phyloP scores from a whole-genome alignment of 23 red algal species.

The Agarophyton chilense region DNA sequence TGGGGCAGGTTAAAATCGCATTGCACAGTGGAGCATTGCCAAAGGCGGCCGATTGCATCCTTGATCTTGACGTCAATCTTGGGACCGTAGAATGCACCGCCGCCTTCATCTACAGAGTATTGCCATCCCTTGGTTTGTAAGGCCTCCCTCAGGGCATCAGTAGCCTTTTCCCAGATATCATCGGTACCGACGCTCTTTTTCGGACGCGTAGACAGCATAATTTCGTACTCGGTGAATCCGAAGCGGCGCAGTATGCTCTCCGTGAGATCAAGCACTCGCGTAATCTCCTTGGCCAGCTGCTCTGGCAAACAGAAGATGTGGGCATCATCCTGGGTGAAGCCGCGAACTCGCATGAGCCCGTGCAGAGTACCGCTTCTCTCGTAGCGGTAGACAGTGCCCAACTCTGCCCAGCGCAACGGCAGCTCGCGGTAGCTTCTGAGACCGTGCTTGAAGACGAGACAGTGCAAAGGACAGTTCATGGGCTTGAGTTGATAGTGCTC shows the following conservation, averaged over 20 bases:
- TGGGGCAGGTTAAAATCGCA: conserved; percentile 99
- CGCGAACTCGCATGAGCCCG: conserved; percentile 97
- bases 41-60: conserved; percentile 96
- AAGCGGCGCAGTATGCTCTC: conserved; percentile 92
- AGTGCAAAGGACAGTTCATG: conserved; percentile 99
- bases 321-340: conserved; percentile 99
- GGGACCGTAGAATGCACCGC: conserved; percentile 98
- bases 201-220: conserved; percentile 96
- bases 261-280: conserved; percentile 88
- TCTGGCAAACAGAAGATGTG: conserved; percentile 97
- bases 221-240: conserved; percentile 95
- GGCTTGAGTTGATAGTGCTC: conserved; percentile 91
- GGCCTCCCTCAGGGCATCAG: conserved; percentile 78
- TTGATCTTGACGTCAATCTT: conserved; percentile 99
- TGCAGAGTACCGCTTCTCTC: conserved; percentile 98
- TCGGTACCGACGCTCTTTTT: conserved; percentile 92
- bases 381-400: conserved; percentile 99
- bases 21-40: conserved; percentile 99
- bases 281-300: conserved; percentile 86
- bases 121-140: conserved; percentile 84
- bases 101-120: conserved; percentile 94
- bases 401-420: conserved; percentile 95
- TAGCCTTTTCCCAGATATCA: conserved; percentile 91
- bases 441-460: conserved; percentile 92
- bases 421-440: conserved; percentile 94